A percentile compares a stretch with the other conserved stretches of the same genome.
Evolutionary conservation across 2,329 filamentous ascomycete genomes (phyloP).

Genomic region (Volutella citrinella): DNA sequence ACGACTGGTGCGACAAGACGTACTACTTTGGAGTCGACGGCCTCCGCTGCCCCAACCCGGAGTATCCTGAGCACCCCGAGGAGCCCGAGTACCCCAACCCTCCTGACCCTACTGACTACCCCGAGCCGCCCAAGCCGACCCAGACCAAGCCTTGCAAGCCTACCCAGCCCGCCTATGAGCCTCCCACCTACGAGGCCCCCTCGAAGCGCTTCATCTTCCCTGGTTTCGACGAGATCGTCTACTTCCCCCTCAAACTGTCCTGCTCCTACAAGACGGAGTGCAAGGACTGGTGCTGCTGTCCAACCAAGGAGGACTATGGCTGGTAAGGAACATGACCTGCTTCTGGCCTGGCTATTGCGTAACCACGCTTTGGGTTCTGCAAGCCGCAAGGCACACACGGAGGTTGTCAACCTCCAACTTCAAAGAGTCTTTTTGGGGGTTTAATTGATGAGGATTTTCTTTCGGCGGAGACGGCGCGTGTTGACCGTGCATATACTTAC

Average conservation of each 20-base stretch:
- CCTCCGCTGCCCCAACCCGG: slow-evolving; percentile 13
- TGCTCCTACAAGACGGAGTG: slow-evolving; percentile 9
- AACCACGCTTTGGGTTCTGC: too few relatives aligned
- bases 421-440: too few relatives aligned
- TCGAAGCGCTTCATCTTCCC: slow-evolving; percentile 2
- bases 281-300: slow-evolving; percentile 9
- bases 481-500: too few relatives aligned
- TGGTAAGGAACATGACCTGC: slow-evolving; percentile 1
- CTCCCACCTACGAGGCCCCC: slow-evolving; percentile 1
- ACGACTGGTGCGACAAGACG: slow-evolving; percentile 11
- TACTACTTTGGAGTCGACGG: slow-evolving; percentile 16
- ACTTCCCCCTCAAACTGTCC: slow-evolving; percentile 6
- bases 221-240: slow-evolving; percentile 4
- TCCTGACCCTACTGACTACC: too few relatives aligned
- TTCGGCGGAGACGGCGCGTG: too few relatives aligned
- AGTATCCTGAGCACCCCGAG: too few relatives aligned
- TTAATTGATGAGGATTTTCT: too few relatives aligned
- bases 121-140: background rate
- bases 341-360: background rate
- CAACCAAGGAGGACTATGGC: too few relatives aligned
- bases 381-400: too few relatives aligned
- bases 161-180: background rate
- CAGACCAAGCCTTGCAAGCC: background rate
- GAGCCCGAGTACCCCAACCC: background rate
- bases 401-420: too few relatives aligned